These are phyloP conservation scores for Pulveroboletus ravenelii DNA, from an alignment of 768 basidiomycete species.

Conservation along the genomic window DNA sequence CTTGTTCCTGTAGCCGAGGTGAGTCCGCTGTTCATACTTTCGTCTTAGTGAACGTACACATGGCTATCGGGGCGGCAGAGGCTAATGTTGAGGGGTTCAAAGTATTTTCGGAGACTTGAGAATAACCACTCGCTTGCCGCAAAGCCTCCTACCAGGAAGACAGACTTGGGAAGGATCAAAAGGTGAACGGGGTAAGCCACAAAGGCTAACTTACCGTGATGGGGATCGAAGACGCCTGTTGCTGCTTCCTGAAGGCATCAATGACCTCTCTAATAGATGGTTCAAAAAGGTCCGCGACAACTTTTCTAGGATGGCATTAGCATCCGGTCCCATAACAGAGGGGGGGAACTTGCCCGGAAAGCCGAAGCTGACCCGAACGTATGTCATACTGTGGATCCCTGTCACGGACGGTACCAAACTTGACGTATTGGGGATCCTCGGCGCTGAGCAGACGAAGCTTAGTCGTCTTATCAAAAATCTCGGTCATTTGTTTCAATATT, in stretches of 20 bases:
- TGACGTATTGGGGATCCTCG: conserved; percentile 36
- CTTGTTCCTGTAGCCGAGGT: conserved; percentile 34
- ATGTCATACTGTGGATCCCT: conserved; percentile 37
- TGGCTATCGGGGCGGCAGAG: conserved; percentile 50
- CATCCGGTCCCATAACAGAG: too few relatives aligned
- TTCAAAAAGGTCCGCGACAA: conserved; percentile 41
- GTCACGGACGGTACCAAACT: conserved; percentile 38
- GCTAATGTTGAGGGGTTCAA: conserved; percentile 36
- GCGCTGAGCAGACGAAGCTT: conserved; percentile 42
- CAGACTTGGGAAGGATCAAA: conserved; percentile 19
- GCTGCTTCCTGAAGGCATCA: conserved; percentile 33
- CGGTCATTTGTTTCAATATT: conserved; percentile 34
- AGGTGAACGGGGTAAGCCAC: neutral
- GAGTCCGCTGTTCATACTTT: neutral
- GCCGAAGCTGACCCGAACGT: conserved; percentile 35
- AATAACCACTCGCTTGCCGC: conserved; percentile 49
- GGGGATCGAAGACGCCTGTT: conserved; percentile 24
- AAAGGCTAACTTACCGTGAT: conserved; percentile 28
- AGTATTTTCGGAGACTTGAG: conserved; percentile 34
- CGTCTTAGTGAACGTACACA: conserved; percentile 37
- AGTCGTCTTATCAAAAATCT: conserved; percentile 36
- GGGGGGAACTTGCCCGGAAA: conserved; percentile 30
- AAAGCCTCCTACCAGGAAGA: conserved; percentile 54
- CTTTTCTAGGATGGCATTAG: conserved; percentile 23
- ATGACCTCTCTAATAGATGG: conserved; percentile 38